Evolutionary conservation across 148 eudicot genomes (phyloP), one percentile per base, ranked within the genome.

Genomic region (Fagopyrum tataricum): DNA sequence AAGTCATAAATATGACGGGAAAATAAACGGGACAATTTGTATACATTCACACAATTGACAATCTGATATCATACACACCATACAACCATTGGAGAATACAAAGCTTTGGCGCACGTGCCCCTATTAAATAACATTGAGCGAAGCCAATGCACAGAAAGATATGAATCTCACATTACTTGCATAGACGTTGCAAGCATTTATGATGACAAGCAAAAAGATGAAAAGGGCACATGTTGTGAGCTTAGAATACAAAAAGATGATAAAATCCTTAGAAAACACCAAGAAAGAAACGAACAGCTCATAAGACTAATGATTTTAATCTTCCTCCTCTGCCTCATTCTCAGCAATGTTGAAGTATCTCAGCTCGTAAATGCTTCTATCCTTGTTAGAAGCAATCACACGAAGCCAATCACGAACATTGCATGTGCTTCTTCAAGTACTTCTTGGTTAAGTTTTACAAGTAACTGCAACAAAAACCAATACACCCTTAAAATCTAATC

Each of bases 261-360:
- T n/a, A n/a, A n/a, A n/a, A n/a, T n/a, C n/a, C n/a, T n/a, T n/a
- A n/a, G n/a, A n/a, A n/a, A n/a, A n/a, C n/a, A n/a, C n/a, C n/a
- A n/a, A n/a, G n/a, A n/a, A n/a, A n/a, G n/a, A n/a, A n/a, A n/a
- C n/a, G n/a, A n/a, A n/a, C n/a, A n/a, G n/a, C n/a, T n/a, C n/a
- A n/a, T n/a, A n/a, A n/a, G n/a, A n/a, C n/a, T n/a, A n/a, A 13
- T 11, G 43, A 62, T 13, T 13, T 62, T 83, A 83, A 43, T 83
- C 86, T 55, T 83, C 86, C 49, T 90, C 95, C 77, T 90, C 95
- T 2, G 82, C 95, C 81, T 90, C 95, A 61, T 90, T 88, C 82
- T 87, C 95, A 9, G 95, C 95, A 74, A 90, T 90, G 87, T 90
- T 90, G 89, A 90, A 90, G 88, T 90, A 90, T 79, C 95, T 83